Evolutionary conservation across 2,329 filamentous ascomycete genomes (phyloP), one percentile per base, ranked within the genome.

Genomic region (Neofusicoccum parvum): DNA sequence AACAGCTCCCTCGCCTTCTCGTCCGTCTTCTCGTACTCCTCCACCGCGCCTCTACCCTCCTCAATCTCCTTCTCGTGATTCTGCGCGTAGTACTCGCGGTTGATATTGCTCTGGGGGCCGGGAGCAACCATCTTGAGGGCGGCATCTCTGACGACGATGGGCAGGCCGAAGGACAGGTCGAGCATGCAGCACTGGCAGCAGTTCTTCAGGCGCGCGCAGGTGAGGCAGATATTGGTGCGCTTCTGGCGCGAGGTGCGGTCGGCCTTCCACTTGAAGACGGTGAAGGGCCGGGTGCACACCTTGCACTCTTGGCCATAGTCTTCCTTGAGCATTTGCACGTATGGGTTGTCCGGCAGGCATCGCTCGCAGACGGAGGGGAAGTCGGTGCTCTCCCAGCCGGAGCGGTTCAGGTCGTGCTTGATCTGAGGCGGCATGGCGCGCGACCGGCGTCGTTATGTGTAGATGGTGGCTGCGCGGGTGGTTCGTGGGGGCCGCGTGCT

Each of bases 141-240:
- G 3, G 95, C 95, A 82, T 99, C 95, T 75, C 95, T 89, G 66
- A 99, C 92, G 14, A 94, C 91, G 74, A 99, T 96, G 11, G 95
- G 95, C 34, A 99, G 84, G 27, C 95, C 96, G 74, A 98, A 99
- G 12, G 92, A 94, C 67, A 99, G 82, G 84, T 99, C 95, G 62
- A 99, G 89, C 92, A 98, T 98, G 83, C 95, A 99, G 80, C 90
- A 94, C 82, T 99, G 95, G 75, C 95, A 99, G 82, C 95, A 98
- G 82, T 99, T 99, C 81, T 99, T 99, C 70, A 98, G 85, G 50
- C 95, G 91, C 23, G 95, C 94, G 82, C 95, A 99, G 46, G 95
- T 99, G 27, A 99, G 85, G 79, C 95, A 99, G 73, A 98, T 96
- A 73, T 92, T 96, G 64, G 94, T 98, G 70, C 92, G 90, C 80